Percentiles rank a stretch among this genome's conserved stretches.
phyloP scores from a whole-genome alignment of 2,329 filamentous ascomycete genomes.

The Beauveria scarabaeidicola region DNA sequence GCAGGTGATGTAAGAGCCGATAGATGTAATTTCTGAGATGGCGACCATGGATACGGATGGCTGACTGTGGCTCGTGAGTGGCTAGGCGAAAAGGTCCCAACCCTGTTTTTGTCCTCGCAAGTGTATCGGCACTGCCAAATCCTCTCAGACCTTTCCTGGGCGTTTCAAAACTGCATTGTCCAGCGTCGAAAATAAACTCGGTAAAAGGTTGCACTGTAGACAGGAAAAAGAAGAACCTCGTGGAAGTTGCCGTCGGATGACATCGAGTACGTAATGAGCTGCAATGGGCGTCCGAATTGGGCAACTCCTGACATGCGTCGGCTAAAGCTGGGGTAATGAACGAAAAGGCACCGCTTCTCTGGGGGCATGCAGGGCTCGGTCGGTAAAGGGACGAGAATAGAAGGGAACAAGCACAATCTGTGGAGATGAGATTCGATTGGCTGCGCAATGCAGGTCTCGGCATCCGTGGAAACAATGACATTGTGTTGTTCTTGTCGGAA shows the following conservation, averaged over 20 bases:
- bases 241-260: background rate
- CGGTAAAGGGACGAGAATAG: background rate
- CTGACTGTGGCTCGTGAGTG: background rate
- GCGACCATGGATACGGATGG: background rate
- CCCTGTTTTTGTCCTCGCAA: background rate
- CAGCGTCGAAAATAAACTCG: background rate
- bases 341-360: background rate
- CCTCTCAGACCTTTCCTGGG: background rate
- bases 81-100: background rate
- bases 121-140: background rate
- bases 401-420: background rate
- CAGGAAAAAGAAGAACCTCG: background rate
- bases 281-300: conserved; percentile 1
- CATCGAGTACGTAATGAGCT: conserved; percentile 9
- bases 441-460: background rate
- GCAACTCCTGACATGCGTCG: conserved; percentile 3
- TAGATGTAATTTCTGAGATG: background rate
- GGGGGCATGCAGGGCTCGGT: conserved; percentile 2
- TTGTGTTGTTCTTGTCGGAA: background rate
- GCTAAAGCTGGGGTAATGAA: conserved; percentile 8
- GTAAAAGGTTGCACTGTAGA: background rate
- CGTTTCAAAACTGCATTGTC: background rate
- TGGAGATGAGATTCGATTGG: background rate
- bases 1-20: background rate
- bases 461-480: background rate